These are phyloP conservation scores for Candida adriatica DNA, from an alignment of 805 yeast genomes.

Conservation along the genomic window DNA sequence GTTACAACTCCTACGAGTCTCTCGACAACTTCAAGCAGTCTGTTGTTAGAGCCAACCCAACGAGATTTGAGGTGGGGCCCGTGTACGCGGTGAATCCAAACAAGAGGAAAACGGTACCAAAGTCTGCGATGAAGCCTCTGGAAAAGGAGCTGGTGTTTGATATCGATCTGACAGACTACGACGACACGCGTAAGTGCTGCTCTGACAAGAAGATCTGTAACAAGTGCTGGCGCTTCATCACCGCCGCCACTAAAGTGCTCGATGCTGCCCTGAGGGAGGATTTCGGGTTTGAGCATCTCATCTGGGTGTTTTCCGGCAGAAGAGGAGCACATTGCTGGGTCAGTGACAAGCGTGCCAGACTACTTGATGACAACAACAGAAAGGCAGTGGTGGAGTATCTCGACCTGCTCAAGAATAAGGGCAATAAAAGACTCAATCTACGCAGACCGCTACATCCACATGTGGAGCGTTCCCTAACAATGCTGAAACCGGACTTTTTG, in stretches of 20 bases:
- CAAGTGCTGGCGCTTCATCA: conserved; percentile 91
- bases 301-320: conserved; percentile 97
- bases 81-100: conserved; percentile 84
- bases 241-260: conserved; percentile 72
- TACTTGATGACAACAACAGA: conserved; percentile 64
- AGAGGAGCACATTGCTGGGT: conserved; percentile 99
- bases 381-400: conserved; percentile 78
- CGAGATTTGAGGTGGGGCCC: conserved; percentile 93
- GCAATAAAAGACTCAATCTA: conserved; percentile 42
- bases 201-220: conserved; percentile 74
- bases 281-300: conserved; percentile 78
- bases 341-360: conserved; percentile 77
- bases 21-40: conserved; percentile 72
- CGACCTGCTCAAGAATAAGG: conserved; percentile 59
- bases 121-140: conserved; percentile 70
- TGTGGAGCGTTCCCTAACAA: conserved; percentile 64
- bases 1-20: conserved; percentile 71
- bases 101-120: conserved; percentile 70
- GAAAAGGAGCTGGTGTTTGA: conserved; percentile 89
- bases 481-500: conserved; percentile 56
- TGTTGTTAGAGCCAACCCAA: conserved; percentile 69
- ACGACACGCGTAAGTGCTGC: conserved; percentile 90
- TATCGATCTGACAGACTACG: conserved; percentile 97
- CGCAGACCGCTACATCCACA: conserved; percentile 89
- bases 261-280: conserved; percentile 72